These are phyloP conservation scores for Aspergillus quadricinctus DNA, from an alignment of 2,329 filamentous ascomycete species.

Conservation along the genomic window DNA sequence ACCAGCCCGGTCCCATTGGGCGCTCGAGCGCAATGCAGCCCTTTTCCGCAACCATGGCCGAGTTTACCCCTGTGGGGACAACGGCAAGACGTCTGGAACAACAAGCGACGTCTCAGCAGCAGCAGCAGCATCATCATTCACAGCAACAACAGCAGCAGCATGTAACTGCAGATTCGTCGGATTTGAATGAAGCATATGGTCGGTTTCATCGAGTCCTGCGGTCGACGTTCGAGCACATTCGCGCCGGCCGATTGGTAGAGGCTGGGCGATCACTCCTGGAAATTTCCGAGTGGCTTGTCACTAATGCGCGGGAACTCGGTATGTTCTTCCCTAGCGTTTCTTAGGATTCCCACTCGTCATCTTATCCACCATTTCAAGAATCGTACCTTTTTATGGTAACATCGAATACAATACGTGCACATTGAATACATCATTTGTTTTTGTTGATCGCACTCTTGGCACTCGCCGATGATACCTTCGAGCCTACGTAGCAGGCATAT, in stretches of 20 bases:
- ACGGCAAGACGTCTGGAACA: slow-evolving; percentile 35
- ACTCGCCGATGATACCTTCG: background rate
- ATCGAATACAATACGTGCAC: background rate
- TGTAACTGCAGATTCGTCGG: slow-evolving; percentile 41
- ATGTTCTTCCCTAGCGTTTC: slow-evolving; percentile 35
- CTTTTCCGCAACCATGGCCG: slow-evolving; percentile 52
- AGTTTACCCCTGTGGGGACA: slow-evolving; percentile 37
- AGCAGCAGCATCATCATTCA: slow-evolving; percentile 12
- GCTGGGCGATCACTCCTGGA: slow-evolving; percentile 56
- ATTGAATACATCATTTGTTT: background rate
- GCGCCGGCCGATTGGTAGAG: slow-evolving; percentile 56
- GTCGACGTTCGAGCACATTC: slow-evolving; percentile 68
- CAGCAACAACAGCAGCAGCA: slow-evolving; percentile 21
- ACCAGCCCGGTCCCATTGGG: slow-evolving; percentile 57
- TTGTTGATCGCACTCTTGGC: background rate
- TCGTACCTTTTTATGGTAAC: background rate
- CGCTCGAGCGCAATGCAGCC: slow-evolving; percentile 48
- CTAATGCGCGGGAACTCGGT: slow-evolving; percentile 64
- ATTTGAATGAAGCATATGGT: slow-evolving; percentile 64
- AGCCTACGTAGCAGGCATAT: background rate
- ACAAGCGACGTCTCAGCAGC: slow-evolving; percentile 20
- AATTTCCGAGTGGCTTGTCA: slow-evolving; percentile 63
- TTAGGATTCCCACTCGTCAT: slow-evolving; percentile 8
- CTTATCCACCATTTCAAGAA: background rate
- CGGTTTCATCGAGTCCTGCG: slow-evolving; percentile 54